Evolutionary conservation across 768 basidiomycete genomes (phyloP).

Genomic region (Lyophyllum shimeji): DNA sequence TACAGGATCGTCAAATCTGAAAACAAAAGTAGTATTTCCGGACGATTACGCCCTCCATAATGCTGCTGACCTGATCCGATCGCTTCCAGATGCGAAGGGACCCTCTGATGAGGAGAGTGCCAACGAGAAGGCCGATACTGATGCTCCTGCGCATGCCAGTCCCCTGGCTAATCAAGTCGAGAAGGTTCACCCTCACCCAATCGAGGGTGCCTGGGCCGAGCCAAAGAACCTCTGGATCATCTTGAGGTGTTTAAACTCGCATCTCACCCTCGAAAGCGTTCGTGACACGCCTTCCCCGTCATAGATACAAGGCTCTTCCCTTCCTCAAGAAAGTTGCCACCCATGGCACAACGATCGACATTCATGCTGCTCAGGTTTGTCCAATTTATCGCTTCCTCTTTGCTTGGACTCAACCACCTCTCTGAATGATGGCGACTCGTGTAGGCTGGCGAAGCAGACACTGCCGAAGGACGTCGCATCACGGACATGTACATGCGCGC

Average conservation of each 20-base stretch:
- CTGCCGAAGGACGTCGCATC: slow-evolving; percentile 15
- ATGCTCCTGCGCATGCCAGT: slow-evolving; percentile 2
- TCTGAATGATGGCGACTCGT: neutral
- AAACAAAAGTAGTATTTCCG: slow-evolving; percentile 5
- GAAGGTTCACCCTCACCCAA: slow-evolving; percentile 19
- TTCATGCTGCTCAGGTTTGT: slow-evolving; percentile 19
- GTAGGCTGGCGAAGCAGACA: slow-evolving; percentile 13
- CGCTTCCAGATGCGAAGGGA: neutral
- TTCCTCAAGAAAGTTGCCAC: slow-evolving; percentile 21
- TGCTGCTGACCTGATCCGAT: no score
- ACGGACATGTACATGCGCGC: slow-evolving; percentile 21
- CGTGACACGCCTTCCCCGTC: neutral
- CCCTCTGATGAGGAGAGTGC: slow-evolving; percentile 18
- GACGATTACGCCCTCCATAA: no score
- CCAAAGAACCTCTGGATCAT: slow-evolving; percentile 28
- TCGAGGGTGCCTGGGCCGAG: slow-evolving; percentile 26
- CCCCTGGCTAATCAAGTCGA: slow-evolving; percentile 13
- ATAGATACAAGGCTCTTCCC: slow-evolving; percentile 22
- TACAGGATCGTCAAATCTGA: slow-evolving; percentile 22
- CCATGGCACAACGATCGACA: slow-evolving; percentile 23
- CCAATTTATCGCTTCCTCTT: no score
- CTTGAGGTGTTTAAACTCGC: slow-evolving; percentile 6
- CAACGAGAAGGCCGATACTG: slow-evolving; percentile 11
- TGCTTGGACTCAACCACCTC: no score
- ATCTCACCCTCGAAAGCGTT: neutral